Evolutionary conservation across 2,329 filamentous ascomycete species (phyloP).

Genomic region (Fonsecaea erecta): DNA sequence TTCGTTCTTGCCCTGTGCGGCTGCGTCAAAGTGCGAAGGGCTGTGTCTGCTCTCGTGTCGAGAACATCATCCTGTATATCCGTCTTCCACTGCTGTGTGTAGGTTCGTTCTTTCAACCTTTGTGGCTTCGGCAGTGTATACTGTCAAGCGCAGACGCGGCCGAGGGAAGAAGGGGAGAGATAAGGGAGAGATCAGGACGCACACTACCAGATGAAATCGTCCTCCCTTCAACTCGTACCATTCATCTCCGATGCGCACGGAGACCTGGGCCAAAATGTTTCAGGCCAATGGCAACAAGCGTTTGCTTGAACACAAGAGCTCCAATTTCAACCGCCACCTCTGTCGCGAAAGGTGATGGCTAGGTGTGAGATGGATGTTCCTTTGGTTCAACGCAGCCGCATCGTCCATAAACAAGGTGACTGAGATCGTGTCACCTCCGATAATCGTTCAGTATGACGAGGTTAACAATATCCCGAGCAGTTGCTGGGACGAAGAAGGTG

Average conservation of each 20-base stretch:
- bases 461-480: not conserved
- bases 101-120: not conserved
- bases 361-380: not conserved
- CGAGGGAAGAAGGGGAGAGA: not conserved
- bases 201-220: not conserved
- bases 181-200: too few relatives aligned
- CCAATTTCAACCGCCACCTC: not conserved
- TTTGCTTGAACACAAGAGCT: not conserved
- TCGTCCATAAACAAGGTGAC: not conserved
- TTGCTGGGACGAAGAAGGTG: not conserved
- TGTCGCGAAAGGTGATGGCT: not conserved
- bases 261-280: not conserved
- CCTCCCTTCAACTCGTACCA: not conserved
- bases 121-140: too few relatives aligned
- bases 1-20: not conserved
- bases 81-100: not conserved
- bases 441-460: not conserved
- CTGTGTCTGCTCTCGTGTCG: not conserved
- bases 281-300: not conserved
- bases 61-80: not conserved
- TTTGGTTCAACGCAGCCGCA: not conserved
- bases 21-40: too few relatives aligned
- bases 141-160: too few relatives aligned
- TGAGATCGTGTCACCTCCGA: not conserved
- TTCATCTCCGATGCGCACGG: not conserved